Percentiles rank a stretch among this genome's conserved stretches.
Evolutionary conservation across 139 green algal species (phyloP).

Genomic region (Coelastrella sp.): DNA sequence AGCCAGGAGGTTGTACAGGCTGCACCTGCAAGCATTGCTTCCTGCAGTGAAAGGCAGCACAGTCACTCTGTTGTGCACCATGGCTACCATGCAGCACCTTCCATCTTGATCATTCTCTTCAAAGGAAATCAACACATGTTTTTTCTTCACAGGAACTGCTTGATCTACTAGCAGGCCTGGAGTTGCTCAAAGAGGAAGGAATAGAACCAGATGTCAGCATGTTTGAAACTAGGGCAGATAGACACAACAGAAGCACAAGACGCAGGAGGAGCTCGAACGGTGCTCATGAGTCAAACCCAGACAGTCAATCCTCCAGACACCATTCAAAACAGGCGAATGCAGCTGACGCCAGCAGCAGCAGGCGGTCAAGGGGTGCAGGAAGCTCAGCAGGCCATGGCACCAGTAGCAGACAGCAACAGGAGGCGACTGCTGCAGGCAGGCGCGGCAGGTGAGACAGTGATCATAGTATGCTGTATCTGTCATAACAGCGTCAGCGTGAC

Average conservation of each 20-base stretch:
- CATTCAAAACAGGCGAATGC: not conserved
- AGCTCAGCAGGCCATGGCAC: not conserved
- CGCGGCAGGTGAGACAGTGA: not conserved
- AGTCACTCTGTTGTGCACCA: no score
- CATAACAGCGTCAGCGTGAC: no score
- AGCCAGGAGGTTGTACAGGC: no score
- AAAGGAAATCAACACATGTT: not conserved
- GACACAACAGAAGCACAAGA: not conserved
- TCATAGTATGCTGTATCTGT: no score
- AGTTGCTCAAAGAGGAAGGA: constrained; percentile 14
- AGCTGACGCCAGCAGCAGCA: constrained; percentile 22
- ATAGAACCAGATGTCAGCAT: not conserved
- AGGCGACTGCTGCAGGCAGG: not conserved
- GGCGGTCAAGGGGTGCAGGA: not conserved
- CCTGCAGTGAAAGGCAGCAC: no score
- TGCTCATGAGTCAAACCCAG: no score
- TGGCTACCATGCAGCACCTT: no score
- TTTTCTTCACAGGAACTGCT: constrained; percentile 31
- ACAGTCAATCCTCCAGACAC: not conserved
- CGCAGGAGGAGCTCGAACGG: not conserved
- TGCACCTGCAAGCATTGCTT: no score
- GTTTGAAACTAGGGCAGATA: not conserved
- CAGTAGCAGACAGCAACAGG: not conserved
- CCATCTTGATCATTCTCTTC: no score
- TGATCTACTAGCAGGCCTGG: constrained; percentile 6